phyloP scores from a whole-genome alignment of 1,139 yeast species.

The Kodamaea fungicola region DNA sequence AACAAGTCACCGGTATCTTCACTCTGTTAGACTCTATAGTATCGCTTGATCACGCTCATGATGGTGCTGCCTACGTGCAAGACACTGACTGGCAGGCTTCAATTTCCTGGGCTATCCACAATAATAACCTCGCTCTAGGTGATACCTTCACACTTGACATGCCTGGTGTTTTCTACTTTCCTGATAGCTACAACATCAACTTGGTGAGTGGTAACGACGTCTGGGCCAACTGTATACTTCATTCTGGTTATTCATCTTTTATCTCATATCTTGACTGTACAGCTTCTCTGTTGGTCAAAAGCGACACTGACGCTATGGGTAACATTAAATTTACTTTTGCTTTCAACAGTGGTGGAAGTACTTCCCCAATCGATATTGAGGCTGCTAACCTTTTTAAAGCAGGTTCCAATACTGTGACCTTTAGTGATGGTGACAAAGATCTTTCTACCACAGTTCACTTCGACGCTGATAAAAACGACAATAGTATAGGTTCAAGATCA shows the following conservation, averaged over 20 bases:
- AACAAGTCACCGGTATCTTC: slow-evolving; percentile 17
- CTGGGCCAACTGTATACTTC: slow-evolving; percentile 4
- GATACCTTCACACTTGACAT: slow-evolving; percentile 27
- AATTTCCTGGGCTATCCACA: slow-evolving; percentile 19
- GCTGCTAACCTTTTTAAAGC: slow-evolving; percentile 18
- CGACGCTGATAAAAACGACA: slow-evolving; percentile 4
- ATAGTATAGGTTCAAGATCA: slow-evolving; percentile 12
- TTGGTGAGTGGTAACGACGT: slow-evolving; percentile 5
- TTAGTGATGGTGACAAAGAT: slow-evolving; percentile 24
- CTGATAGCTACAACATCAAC: slow-evolving; percentile 8
- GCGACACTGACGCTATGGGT: slow-evolving; percentile 13
- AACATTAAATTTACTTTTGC: slow-evolving; percentile 21
- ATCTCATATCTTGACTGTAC: slow-evolving; percentile 11
- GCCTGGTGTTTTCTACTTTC: slow-evolving; percentile 29
- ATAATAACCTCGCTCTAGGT: slow-evolving; percentile 16
- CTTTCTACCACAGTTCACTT: slow-evolving; percentile 18
- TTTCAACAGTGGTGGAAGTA: slow-evolving; percentile 23
- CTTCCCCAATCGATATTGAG: slow-evolving; percentile 16
- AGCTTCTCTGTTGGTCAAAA: slow-evolving; percentile 1
- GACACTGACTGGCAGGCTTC: slow-evolving; percentile 23
- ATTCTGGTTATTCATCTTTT: slow-evolving; percentile 14
- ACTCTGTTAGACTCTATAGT: slow-evolving; percentile 13
- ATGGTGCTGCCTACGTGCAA: slow-evolving; percentile 1
- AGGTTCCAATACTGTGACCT: slow-evolving; percentile 26
- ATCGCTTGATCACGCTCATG: slow-evolving; percentile 8